Conservation (phyloP, 2,329 filamentous ascomycete species). For the Nothophoma quercina region DNA sequence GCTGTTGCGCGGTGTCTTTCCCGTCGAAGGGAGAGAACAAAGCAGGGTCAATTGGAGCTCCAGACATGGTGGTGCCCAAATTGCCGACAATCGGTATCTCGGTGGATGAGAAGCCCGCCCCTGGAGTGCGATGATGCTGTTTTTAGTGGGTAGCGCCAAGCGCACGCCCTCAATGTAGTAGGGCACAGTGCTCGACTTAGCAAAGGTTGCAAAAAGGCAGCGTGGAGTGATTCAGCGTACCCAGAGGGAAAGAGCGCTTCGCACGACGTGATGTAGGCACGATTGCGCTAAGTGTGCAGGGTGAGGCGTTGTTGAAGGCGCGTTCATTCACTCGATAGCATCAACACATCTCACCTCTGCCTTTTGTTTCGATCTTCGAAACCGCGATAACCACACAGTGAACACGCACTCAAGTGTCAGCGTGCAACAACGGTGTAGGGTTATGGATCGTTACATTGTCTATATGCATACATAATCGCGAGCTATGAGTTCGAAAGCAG, state of each 20-base stretch:
- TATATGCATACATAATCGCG: too few species aligned
- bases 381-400: too few species aligned
- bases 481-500: too few species aligned
- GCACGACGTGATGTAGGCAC: background rate
- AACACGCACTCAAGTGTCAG: too few species aligned
- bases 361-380: too few species aligned
- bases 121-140: background rate
- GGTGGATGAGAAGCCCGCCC: background rate
- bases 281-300: background rate
- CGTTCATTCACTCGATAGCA: too few species aligned
- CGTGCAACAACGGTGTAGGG: too few species aligned
- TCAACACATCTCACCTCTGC: too few species aligned
- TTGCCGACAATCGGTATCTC: slow-evolving; percentile 2
- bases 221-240: background rate
- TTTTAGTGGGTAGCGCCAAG: background rate
- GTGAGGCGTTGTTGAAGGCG: background rate
- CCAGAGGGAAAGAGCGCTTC: background rate
- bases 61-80: slow-evolving; percentile 29
- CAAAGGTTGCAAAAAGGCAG: background rate
- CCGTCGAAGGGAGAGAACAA: slow-evolving; percentile 37
- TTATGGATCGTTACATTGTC: too few species aligned
- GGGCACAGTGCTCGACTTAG: background rate
- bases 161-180: background rate
- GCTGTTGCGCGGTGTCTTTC: slow-evolving; percentile 18
- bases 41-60: slow-evolving; percentile 44